phyloP scores from a whole-genome alignment of 495 filamentous ascomycete species.

The Elaphomyces granulatus region DNA sequence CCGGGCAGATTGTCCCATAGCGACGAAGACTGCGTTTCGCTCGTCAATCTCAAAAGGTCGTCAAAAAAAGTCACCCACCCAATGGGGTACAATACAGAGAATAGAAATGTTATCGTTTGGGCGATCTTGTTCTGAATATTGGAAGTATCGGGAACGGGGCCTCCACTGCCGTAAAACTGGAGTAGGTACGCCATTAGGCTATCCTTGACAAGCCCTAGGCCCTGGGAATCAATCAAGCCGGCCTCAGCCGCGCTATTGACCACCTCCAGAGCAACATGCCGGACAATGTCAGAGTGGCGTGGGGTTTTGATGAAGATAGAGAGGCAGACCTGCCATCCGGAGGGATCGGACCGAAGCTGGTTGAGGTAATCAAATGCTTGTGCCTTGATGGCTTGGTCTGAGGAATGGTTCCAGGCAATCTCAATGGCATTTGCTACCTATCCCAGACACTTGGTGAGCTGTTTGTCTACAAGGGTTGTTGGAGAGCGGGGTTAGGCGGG shows the following conservation, averaged over 20 bases:
- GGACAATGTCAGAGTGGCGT: conserved; percentile 66
- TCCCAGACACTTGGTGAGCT: not conserved
- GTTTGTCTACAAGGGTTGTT: not conserved
- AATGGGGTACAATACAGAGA: conserved; percentile 65
- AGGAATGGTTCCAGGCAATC: conserved; percentile 66
- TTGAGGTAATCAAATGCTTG: conserved; percentile 84
- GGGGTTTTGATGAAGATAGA: conserved; percentile 71
- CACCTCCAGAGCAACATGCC: conserved; percentile 76
- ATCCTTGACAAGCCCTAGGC: conserved; percentile 56
- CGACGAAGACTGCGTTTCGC: conserved; percentile 31
- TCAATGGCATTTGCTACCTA: conserved; percentile 88
- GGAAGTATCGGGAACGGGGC: conserved; percentile 44
- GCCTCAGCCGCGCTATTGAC: conserved; percentile 78
- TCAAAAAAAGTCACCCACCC: conserved; percentile 82
- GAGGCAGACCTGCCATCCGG: conserved; percentile 77
- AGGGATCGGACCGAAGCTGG: conserved; percentile 60
- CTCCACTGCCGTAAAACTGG: conserved; percentile 49
- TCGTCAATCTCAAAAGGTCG: conserved; percentile 61
- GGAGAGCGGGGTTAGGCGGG: conserved; percentile 6
- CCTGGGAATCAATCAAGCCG: conserved; percentile 51
- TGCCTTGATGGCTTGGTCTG: conserved; percentile 56
- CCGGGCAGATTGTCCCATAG: conserved; percentile 53
- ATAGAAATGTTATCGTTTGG: conserved; percentile 86
- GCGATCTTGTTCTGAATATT: conserved; percentile 93
- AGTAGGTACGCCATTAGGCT: conserved; percentile 62